Percentiles rank a stretch among this genome's conserved stretches.
Evolutionary conservation across 1,284 basidiomycete genomes (phyloP).

Genomic region (Pseudomicrostroma phylloplanum): DNA sequence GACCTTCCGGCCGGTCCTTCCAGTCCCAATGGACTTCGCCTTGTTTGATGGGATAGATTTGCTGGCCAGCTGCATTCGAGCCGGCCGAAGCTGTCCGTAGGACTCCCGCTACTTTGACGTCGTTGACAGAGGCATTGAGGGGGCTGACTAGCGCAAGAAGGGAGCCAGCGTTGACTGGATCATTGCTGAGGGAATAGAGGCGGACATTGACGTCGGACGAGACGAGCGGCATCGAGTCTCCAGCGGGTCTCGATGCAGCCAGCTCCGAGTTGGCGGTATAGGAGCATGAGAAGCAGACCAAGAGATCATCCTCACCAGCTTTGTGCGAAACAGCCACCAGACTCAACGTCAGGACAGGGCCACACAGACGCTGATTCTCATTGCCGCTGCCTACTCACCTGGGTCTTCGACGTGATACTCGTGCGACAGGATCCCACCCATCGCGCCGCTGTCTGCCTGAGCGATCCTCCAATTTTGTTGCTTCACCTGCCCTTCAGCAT

Average conservation of each 20-base stretch:
- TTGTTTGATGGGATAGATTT: background rate
- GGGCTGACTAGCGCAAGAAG: constrained; percentile 34
- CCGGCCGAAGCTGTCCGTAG: too few relatives aligned
- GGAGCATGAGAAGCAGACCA: constrained; percentile 43
- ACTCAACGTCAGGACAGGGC: too few relatives aligned
- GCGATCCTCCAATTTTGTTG: constrained; percentile 32
- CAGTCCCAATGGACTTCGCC: constrained; percentile 28
- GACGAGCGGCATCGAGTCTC: constrained; percentile 10
- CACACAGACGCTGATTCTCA: too few relatives aligned
- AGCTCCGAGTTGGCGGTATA: constrained; percentile 50
- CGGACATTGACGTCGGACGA: constrained; percentile 25
- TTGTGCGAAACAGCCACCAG: too few relatives aligned
- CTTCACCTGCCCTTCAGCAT: background rate
- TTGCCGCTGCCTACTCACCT: too few relatives aligned
- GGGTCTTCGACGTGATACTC: constrained; percentile 48
- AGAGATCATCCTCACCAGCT: constrained; percentile 50
- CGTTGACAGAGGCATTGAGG: constrained; percentile 23
- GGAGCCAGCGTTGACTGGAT: constrained; percentile 18
- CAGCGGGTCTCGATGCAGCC: constrained; percentile 30
- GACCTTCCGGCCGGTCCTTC: constrained; percentile 37
- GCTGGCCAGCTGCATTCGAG: background rate
- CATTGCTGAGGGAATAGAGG: constrained; percentile 21
- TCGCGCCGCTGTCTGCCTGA: constrained; percentile 51
- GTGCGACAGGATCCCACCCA: constrained; percentile 50
- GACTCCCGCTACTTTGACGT: constrained; percentile 23